A percentile compares a stretch with the other conserved stretches of the same genome.
Conservation (phyloP, 2,329 filamentous ascomycete genomes). For the Coniella lustricola region DNA sequence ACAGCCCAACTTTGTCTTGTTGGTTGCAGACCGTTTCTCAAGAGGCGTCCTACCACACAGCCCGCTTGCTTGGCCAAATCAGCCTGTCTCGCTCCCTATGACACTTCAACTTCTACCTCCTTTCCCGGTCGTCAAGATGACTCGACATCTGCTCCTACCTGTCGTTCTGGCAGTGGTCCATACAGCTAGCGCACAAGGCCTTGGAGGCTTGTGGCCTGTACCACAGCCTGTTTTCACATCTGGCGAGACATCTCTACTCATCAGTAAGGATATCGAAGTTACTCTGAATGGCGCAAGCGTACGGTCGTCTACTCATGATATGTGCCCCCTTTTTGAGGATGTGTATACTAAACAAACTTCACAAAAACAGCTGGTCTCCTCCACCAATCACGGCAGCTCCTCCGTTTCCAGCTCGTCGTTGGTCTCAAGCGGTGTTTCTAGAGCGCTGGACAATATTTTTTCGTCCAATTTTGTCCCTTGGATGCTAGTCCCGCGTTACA, state of each 20-base stretch:
- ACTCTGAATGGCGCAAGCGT: slow-evolving; percentile 54
- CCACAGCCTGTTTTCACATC: slow-evolving; percentile 41
- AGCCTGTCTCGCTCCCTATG: too few relatives aligned
- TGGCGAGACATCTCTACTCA: slow-evolving; percentile 46
- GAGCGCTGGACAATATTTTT: slow-evolving; percentile 59
- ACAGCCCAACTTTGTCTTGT: too few relatives aligned
- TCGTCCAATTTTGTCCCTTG: slow-evolving; percentile 65
- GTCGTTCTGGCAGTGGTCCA: slow-evolving; percentile 33
- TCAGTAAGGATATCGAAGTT: slow-evolving; percentile 43
- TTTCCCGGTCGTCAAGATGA: slow-evolving; percentile 13
- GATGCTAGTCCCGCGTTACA: slow-evolving; percentile 62
- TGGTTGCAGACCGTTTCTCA: too few relatives aligned
- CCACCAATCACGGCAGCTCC: slow-evolving; percentile 35
- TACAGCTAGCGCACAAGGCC: slow-evolving; percentile 34
- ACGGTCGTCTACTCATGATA: slow-evolving; percentile 33
- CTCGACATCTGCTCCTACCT: slow-evolving; percentile 26
- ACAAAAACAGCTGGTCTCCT: slow-evolving; percentile 40
- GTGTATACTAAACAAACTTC: slow-evolving; percentile 28
- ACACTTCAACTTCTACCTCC: background rate
- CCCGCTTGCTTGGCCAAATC: too few relatives aligned
- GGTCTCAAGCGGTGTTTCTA: slow-evolving; percentile 49
- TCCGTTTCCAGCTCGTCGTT: slow-evolving; percentile 44
- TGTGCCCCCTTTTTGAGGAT: slow-evolving; percentile 17
- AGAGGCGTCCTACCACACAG: too few relatives aligned
- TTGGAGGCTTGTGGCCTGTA: slow-evolving; percentile 44